Conservation (phyloP, 805 yeast species). For the Wickerhamomyces chaumierensis region DNA sequence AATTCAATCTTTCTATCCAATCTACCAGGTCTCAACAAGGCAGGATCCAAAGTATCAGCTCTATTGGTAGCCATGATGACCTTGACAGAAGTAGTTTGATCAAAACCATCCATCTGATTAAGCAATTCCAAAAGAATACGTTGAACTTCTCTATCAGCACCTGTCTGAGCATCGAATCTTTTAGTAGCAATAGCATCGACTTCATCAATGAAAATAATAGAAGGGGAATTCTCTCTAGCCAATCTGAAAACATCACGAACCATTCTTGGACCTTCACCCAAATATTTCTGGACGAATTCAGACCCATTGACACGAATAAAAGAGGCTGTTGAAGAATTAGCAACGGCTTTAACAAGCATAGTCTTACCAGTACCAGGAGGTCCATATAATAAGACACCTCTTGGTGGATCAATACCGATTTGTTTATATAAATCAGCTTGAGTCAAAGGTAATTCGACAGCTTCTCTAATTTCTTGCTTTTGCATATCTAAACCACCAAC, state of each 20-base stretch:
- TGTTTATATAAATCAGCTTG: constrained; percentile 94
- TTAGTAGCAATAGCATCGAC: constrained; percentile 98
- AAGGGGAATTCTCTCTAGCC: constrained; percentile 95
- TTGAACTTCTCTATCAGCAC: constrained; percentile 99
- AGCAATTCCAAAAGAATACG: constrained; percentile 90
- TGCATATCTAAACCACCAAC: constrained; percentile 99
- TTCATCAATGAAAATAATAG: constrained; percentile 95
- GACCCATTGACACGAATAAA: constrained; percentile 97
- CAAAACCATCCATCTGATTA: constrained; percentile 99
- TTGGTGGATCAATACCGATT: constrained; percentile 98
- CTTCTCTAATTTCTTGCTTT: constrained; percentile 97
- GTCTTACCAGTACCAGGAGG: constrained; percentile 99
- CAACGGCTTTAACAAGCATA: constrained; percentile 98
- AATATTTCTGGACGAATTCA: constrained; percentile 94
- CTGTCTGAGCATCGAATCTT: constrained; percentile 98
- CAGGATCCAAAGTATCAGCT: constrained; percentile 98
- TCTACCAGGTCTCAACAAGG: constrained; percentile 92
- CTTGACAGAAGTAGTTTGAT: constrained; percentile 88
- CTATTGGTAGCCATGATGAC: constrained; percentile 99
- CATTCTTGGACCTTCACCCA: constrained; percentile 99
- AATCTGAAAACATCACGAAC: constrained; percentile 95
- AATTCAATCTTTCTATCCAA: constrained; percentile 96
- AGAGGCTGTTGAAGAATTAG: constrained; percentile 90
- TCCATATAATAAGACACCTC: constrained; percentile 96
- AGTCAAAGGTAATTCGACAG: constrained; percentile 91